Evolutionary conservation across 129 eudicot genomes (phyloP), one percentile per base, ranked within the genome.

Genomic region (Centella asiatica): DNA sequence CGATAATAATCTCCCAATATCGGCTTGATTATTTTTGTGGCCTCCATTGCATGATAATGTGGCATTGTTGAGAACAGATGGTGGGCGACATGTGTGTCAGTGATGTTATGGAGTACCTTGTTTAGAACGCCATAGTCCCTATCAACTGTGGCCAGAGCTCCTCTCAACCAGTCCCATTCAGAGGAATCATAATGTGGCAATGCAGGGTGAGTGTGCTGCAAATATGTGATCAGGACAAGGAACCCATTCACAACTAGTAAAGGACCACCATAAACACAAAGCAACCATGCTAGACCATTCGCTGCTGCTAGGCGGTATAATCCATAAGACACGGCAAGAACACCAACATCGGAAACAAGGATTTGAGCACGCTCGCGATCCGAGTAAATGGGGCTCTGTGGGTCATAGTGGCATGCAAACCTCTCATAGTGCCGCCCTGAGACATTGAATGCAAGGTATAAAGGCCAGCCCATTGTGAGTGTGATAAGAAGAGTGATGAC

Each of bases 111-210:
- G 56, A 68, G 61, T 29, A 68, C 65, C 57, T 56, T 68, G 12
- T 68, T 68, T 17, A 68, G 36, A 25, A 68, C 44, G 27, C 72
- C 72, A 29, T 56, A 55, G 20, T 68, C 72, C 19, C 72, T 23
- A 42, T 68, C 72, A 2, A 68, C 55, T 19, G 72, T 68, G 28
- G 72, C 72, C 22, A 68, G 64, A 32, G 72, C 72, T 20, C 72
- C 72, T 20, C 65, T 42, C 4, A 68, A 57, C 72, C 72, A 68
- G 53, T 68, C 72, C 72, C 72, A 68, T 58, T 68, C 72, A 7
- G 46, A 9, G 17, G 69, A 32, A 19, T 22, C 36, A 48, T 65
- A 65, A 52, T 65, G 69, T 26, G 58, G 69, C 60, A 65, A 50
- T 10, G 59, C 22, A 51, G 69, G 69, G 59, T 65, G 69, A 32